Evolutionary conservation across 2,329 filamentous ascomycete genomes (phyloP), one percentile per base, ranked within the genome.

Genomic region (Phaeosphaeria sp.): DNA sequence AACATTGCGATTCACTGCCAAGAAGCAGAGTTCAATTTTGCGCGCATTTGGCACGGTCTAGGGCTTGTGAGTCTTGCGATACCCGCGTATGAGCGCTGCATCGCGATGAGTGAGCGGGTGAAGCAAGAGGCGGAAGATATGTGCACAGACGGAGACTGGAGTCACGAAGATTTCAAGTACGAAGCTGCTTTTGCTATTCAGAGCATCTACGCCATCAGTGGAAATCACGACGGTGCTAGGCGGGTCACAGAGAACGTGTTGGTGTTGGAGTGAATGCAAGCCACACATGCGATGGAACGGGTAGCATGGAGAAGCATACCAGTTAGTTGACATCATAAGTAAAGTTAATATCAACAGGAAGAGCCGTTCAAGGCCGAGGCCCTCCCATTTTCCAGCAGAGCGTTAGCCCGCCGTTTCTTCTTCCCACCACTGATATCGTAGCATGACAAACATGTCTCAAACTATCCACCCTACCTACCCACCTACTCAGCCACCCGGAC

Each of bases 1-100:
- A 73, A 72, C 9, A 65, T 78, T 5, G 75, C 79, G 1, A 69
- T 79, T 20, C 79, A 89, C 66, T 78, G 82, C 49, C 90, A 92
- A 71, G 92, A 96, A 77, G 91, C 91, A 7, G 89, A 91, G 70
- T 96, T 90, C 79, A 96, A 96, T 69, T 82, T 93, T 48, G 92
- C 85, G 1, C 82, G 92, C 21, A 85, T 88, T 23, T 95, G 90
- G 81, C 90, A 95, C 74, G 83, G 89, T 56, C 80, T 96, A 11
- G 91, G 91, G 0, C 79, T 96, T 56, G 82, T 85, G 20, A 87
- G 91, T 71, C 78, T 96, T 25, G 92, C 93, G 0, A 79, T 91
- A 4, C 83, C 87, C 21, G 90, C 87, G 53, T 98, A 97, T 73
- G 81, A 87, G 62, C 80, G 78, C 36, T 85, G 85, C 36, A 75